Evolutionary conservation across 371 early-diverging fungal species (phyloP), one percentile per base, ranked within the genome.

Genomic region (Apophysomyces variabilis): DNA sequence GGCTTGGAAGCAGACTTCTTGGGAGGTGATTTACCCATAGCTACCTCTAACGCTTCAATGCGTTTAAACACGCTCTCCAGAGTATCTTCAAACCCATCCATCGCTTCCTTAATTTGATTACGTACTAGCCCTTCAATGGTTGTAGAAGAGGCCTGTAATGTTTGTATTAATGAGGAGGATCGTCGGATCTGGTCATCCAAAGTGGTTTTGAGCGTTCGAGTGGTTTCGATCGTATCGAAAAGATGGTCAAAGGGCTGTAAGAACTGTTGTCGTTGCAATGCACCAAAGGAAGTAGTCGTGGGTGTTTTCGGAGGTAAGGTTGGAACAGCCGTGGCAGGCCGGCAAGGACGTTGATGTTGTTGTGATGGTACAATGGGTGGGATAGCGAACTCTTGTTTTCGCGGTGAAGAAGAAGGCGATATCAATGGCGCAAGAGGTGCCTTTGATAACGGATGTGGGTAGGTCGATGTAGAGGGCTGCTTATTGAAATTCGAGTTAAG

Each of bases 101-200:
- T 69, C 73, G 90, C 84, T 67, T 93, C 92, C 43, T 90, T 81
- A 68, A 92, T 87, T 65, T 92, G 92, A 14, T 79, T 82, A 14
- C 90, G 82, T n/a, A 92, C 89, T 44, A 93, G 77, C 1, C 86
- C 86, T 67, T 93, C 94, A 62, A 93, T 89, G 76, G 91, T 91
- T 11, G 86, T 84, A 4, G 89, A 89, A 1, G 87, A 85, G 7
- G 89, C 82, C 67, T 90, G 91, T 26, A 93, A 75, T 2, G 92
- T 91, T 65, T 92, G 91, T 26, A 93, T 84, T 44, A 93, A 68
- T 1, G 90, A 82, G 1, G 90, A 80, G 1, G 92, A 89, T 21
- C 87, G 85, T 32, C 94, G 85, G 46, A 93, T 87, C 73, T 92
- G 92, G 57, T 91, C 92, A 67, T 90, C 89, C 66, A 93, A 73